phyloP scores from a whole-genome alignment of 192 early-diverging fungal genomes.

The Podila clonocystis region DNA sequence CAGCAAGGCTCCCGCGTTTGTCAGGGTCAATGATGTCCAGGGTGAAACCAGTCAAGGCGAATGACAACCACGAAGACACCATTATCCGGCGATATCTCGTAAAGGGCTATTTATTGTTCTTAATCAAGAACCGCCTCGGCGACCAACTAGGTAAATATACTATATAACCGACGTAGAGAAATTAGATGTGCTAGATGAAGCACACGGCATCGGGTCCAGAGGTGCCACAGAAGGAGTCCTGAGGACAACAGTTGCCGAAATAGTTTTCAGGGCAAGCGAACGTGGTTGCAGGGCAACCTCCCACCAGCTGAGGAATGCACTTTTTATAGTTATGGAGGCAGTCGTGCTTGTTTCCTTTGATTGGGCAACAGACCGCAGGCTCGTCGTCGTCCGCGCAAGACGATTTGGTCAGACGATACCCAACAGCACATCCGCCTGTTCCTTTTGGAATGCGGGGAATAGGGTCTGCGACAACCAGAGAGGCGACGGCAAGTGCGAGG shows the following conservation, averaged over 20 bases:
- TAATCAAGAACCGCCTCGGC: too few species aligned
- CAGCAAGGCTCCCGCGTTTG: too few species aligned
- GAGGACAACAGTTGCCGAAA: constrained; percentile 1
- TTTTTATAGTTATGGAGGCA: background rate
- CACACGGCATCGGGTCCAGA: background rate
- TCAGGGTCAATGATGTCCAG: too few species aligned
- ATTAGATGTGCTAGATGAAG: background rate
- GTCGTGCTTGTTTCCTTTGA: background rate
- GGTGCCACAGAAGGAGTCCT: background rate
- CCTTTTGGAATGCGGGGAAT: background rate
- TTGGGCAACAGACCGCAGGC: constrained; percentile 8
- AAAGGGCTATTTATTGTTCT: too few species aligned
- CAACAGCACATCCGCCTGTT: background rate
- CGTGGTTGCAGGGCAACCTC: background rate
- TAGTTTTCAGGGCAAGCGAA: constrained; percentile 8
- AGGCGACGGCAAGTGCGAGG: constrained; percentile 3
- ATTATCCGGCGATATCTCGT: too few species aligned
- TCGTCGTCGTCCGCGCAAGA: background rate
- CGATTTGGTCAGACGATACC: constrained; percentile 1
- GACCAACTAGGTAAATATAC: too few species aligned
- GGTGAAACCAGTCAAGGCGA: too few species aligned
- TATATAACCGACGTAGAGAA: too few species aligned
- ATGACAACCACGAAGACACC: too few species aligned
- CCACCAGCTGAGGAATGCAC: constrained; percentile 8
- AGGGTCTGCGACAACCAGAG: background rate